These are phyloP conservation scores for Omphalea diandra DNA, from an alignment of 441 rosid species.

Conservation along the genomic window DNA sequence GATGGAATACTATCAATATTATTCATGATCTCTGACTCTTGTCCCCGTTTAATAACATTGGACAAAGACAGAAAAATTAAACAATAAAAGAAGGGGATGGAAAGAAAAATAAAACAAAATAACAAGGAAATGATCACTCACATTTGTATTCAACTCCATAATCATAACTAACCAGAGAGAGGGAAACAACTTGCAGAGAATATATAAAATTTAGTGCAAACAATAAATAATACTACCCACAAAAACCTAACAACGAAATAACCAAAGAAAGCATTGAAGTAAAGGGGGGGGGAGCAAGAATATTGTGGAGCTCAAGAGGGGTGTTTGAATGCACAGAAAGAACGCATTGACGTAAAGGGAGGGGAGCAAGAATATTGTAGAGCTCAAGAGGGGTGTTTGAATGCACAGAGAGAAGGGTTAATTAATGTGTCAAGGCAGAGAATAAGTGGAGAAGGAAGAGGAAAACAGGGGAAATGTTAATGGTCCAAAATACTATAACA, in stretches of 20 bases:
- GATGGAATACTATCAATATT: background rate
- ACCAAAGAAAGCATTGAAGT: no score
- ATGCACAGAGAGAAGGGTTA: background rate
- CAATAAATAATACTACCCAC: background rate
- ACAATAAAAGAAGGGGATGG: no score
- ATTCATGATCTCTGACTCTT: constrained; percentile 17
- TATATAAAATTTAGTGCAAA: background rate
- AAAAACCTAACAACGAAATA: background rate
- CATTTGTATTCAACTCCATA: constrained; percentile 26
- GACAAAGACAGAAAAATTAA: background rate
- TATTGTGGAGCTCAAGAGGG: no score
- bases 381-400: no score
- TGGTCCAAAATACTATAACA: background rate
- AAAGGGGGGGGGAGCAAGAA: no score
- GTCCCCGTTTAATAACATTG: constrained; percentile 17
- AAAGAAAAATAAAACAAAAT: background rate
- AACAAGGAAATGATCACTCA: constrained; percentile 13
- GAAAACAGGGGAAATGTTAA: background rate
- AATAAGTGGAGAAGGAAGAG: background rate
- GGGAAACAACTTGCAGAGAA: background rate
- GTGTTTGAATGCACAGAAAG: no score
- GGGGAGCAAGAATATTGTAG: no score
- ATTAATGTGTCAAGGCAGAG: background rate
- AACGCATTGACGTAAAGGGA: no score
- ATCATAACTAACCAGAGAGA: background rate